These are phyloP conservation scores for Cyberlindnera euphorbiae DNA, from an alignment of 805 yeast genomes.

Conservation along the genomic window DNA sequence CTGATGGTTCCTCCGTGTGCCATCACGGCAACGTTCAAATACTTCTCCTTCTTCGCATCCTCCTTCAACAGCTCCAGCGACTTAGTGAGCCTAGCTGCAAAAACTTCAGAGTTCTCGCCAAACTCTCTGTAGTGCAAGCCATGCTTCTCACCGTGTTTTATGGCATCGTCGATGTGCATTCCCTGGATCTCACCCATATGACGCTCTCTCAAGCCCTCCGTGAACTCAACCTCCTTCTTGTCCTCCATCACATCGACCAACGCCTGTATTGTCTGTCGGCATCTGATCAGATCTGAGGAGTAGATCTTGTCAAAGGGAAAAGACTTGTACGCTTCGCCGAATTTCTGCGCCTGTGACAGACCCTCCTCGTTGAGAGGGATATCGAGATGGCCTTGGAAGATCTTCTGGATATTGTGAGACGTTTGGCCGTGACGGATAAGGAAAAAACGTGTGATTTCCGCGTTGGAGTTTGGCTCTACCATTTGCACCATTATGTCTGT, in stretches of 20 bases:
- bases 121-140: constrained; percentile 53
- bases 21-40: constrained; percentile 53
- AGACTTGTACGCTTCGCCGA: constrained; percentile 40
- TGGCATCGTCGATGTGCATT: constrained; percentile 63
- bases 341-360: constrained; percentile 47
- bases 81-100: constrained; percentile 43
- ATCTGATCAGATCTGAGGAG: constrained; percentile 45
- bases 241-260: constrained; percentile 29
- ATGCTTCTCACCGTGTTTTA: constrained; percentile 41
- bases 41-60: constrained; percentile 23
- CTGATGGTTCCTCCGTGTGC: constrained; percentile 84
- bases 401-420: constrained; percentile 59
- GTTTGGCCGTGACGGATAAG: constrained; percentile 85
- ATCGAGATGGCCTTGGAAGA: constrained; percentile 76
- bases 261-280: constrained; percentile 51
- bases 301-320: constrained; percentile 30
- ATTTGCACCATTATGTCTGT: constrained; percentile 6
- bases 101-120: constrained; percentile 53
- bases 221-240: constrained; percentile 30
- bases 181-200: constrained; percentile 80
- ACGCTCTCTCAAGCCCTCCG: constrained; percentile 57
- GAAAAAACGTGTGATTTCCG: constrained; percentile 41
- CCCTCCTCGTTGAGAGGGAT: constrained; percentile 63
- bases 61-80: constrained; percentile 41
- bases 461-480: constrained; percentile 13